Conservation (phyloP, 2,329 filamentous ascomycete species). For the Ascochyta clinopodiicola region DNA sequence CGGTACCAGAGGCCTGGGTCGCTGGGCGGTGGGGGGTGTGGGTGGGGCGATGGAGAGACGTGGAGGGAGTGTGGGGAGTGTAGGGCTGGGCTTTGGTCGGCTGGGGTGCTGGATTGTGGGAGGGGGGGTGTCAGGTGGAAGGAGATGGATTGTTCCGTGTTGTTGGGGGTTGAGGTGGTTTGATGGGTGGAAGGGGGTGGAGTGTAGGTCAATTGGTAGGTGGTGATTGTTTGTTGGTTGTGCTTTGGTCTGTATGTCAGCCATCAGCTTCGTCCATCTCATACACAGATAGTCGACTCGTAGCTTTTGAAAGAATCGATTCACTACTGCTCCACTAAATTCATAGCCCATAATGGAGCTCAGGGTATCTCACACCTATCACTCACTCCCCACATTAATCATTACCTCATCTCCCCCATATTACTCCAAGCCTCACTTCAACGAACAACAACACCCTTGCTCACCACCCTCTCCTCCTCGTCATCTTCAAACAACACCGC, state of each 20-base stretch:
- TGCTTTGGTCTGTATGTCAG: too few relatives aligned
- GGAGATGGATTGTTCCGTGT: constrained; percentile 6
- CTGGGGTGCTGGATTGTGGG: background rate
- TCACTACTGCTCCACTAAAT: too few relatives aligned
- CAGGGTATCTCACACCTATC: constrained; percentile 1
- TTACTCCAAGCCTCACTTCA: background rate
- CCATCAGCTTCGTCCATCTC: too few relatives aligned
- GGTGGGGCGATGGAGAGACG: constrained; percentile 22
- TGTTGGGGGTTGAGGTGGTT: background rate
- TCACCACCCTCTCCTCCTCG: constrained; percentile 28
- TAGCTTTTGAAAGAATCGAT: too few relatives aligned
- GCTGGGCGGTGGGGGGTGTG: constrained; percentile 1
- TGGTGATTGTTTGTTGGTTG: too few relatives aligned
- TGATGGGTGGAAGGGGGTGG: too few relatives aligned
- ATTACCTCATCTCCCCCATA: background rate
- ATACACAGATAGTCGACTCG: too few relatives aligned
- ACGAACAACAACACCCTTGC: constrained; percentile 25
- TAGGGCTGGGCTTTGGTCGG: constrained; percentile 16
- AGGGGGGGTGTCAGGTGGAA: background rate
- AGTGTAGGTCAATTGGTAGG: too few relatives aligned
- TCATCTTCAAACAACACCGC: constrained; percentile 25
- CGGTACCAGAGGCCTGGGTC: background rate
- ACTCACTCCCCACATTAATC: background rate
- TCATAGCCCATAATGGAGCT: background rate
- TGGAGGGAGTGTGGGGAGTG: constrained; percentile 29